Percentiles rank a stretch among this genome's conserved stretches.
phyloP scores from a whole-genome alignment of 441 rosid genomes.

The Syzygium syzygioides region DNA sequence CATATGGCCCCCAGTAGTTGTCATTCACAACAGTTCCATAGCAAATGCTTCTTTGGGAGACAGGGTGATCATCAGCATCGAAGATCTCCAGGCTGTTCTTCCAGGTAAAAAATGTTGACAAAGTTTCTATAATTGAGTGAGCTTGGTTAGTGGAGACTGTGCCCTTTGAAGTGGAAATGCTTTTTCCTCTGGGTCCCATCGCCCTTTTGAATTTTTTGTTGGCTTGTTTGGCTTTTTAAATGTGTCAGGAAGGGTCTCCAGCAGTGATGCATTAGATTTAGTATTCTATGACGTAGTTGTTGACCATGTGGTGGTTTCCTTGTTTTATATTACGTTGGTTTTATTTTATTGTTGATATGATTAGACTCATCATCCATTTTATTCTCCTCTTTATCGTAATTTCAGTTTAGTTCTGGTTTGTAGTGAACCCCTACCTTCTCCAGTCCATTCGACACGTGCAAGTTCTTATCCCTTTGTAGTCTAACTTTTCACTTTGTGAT shows the following conservation, averaged over 20 bases:
- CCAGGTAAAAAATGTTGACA: slow-evolving; percentile 28
- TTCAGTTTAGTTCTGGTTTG: neutral
- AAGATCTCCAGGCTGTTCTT: slow-evolving; percentile 46
- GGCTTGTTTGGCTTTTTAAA: neutral
- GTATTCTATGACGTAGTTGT: neutral
- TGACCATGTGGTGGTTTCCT: neutral
- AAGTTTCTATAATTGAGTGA: neutral
- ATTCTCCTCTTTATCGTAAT: neutral
- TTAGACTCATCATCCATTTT: neutral
- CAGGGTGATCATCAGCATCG: slow-evolving; percentile 40
- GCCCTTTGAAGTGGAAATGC: neutral
- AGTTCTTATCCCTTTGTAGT: neutral
- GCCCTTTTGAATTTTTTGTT: neutral
- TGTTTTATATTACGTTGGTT: neutral
- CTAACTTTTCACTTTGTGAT: slow-evolving; percentile 3
- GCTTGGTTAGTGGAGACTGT: neutral
- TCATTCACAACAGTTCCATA: slow-evolving; percentile 46
- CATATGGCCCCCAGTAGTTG: slow-evolving; percentile 61
- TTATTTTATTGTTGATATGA: neutral
- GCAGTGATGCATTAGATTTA: neutral
- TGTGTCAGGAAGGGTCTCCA: neutral
- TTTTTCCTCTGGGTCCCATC: neutral
- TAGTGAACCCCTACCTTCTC: neutral
- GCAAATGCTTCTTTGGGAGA: slow-evolving; percentile 34
- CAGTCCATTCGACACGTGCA: neutral